These are phyloP conservation scores for Calonectria honghensis DNA, from an alignment of 2,329 filamentous ascomycete species.

Conservation along the genomic window DNA sequence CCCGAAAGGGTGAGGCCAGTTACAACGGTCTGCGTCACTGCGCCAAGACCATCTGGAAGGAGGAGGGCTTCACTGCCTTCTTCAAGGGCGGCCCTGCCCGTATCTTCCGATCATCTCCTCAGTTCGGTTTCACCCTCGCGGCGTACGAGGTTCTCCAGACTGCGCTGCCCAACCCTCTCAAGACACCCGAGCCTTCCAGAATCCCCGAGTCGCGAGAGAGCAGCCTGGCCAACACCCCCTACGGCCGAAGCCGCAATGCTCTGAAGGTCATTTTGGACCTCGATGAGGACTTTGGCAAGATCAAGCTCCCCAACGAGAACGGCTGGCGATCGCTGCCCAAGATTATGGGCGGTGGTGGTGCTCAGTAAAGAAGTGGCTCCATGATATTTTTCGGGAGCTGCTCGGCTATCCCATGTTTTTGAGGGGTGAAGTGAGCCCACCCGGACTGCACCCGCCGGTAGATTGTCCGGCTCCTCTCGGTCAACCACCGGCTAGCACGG, in stretches of 20 bases:
- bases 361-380: slow-evolving; percentile 45
- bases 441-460: slow-evolving; percentile 41
- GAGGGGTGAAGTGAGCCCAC: slow-evolving; percentile 43
- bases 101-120: slow-evolving; percentile 94
- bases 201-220: slow-evolving; percentile 63
- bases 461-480: slow-evolving; percentile 45
- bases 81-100: slow-evolving; percentile 98
- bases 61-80: slow-evolving; percentile 97
- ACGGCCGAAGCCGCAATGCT: slow-evolving; percentile 85
- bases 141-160: slow-evolving; percentile 95
- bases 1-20: slow-evolving; percentile 91
- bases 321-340: slow-evolving; percentile 73
- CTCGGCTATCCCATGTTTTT: slow-evolving; percentile 49
- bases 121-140: slow-evolving; percentile 98
- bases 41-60: slow-evolving; percentile 86
- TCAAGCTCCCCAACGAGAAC: slow-evolving; percentile 75
- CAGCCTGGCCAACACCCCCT: slow-evolving; percentile 67
- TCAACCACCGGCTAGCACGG: slow-evolving; percentile 32
- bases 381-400: slow-evolving; percentile 44
- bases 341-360: slow-evolving; percentile 66
- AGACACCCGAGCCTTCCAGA: slow-evolving; percentile 70
- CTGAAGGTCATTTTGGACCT: slow-evolving; percentile 96
- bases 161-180: slow-evolving; percentile 82
- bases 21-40: slow-evolving; percentile 93
- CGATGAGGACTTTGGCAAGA: slow-evolving; percentile 92